Conservation (phyloP, 139 green algal species). For the Chlamydomonas eustigma region DNA sequence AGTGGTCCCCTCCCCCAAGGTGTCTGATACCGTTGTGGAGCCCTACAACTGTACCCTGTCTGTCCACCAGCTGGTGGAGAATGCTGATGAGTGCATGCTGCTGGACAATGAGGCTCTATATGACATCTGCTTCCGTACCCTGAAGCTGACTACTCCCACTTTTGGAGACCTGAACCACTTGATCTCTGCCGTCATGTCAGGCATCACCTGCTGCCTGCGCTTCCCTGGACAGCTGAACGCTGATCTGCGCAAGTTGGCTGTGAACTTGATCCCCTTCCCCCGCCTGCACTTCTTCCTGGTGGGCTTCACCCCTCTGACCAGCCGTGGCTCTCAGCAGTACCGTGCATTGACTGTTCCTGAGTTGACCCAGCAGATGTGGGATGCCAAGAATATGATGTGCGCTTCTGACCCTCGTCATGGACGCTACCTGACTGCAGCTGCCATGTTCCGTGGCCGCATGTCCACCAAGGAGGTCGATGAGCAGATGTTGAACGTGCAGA, state of each 20-base stretch:
- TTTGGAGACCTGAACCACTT: slow-evolving; percentile 98
- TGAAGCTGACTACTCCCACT: slow-evolving; percentile 94
- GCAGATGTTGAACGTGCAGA: slow-evolving; percentile 98
- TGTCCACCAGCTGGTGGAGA: slow-evolving; percentile 98
- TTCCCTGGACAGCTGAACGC: slow-evolving; percentile 99
- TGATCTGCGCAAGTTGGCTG: slow-evolving; percentile 97
- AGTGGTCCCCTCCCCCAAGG: slow-evolving; percentile 97
- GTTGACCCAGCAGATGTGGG: slow-evolving; percentile 96
- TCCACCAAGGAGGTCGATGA: slow-evolving; percentile 89
- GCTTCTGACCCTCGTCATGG: slow-evolving; percentile 92
- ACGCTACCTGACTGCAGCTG: slow-evolving; percentile 87
- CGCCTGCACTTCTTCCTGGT: slow-evolving; percentile 98
- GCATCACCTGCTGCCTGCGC: slow-evolving; percentile 98
- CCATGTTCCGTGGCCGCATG: slow-evolving; percentile 80
- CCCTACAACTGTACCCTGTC: slow-evolving; percentile 99
- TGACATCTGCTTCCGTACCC: slow-evolving; percentile 97
- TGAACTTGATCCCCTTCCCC: slow-evolving; percentile 98
- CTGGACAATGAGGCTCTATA: slow-evolving; percentile 85
- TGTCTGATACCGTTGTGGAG: slow-evolving; percentile 99
- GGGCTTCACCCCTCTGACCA: slow-evolving; percentile 90
- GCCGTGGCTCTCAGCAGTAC: slow-evolving; percentile 90
- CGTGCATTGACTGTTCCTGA: slow-evolving; percentile 84
- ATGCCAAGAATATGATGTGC: slow-evolving; percentile 99
- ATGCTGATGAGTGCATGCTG: slow-evolving; percentile 95
- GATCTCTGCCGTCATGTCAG: slow-evolving; percentile 99